Conservation (phyloP, 306 rosid genomes). For the Ammopiptanthus mongolicus region DNA sequence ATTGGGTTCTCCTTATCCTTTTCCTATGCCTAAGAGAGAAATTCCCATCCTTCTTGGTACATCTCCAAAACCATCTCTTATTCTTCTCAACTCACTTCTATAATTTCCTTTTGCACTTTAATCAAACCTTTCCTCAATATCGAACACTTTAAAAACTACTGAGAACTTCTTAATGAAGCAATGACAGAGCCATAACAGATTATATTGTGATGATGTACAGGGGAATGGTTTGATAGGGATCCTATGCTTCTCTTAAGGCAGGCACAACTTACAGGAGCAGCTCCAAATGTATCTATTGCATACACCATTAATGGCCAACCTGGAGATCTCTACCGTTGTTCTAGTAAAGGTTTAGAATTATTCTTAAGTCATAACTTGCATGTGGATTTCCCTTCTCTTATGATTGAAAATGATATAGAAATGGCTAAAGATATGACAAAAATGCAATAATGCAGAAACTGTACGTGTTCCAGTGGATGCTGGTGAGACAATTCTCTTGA, state of each 20-base stretch:
- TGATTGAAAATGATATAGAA: neutral
- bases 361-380: neutral
- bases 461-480: constrained; percentile 44
- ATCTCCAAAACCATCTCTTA: neutral
- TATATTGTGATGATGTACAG: constrained; percentile 41
- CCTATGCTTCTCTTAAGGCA: constrained; percentile 58
- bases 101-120: neutral
- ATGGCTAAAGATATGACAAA: neutral
- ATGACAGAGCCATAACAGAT: constrained; percentile 7
- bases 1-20: constrained; percentile 72
- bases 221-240: constrained; percentile 86
- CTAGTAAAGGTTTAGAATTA: constrained; percentile 52
- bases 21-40: constrained; percentile 65
- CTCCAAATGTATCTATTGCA: constrained; percentile 73
- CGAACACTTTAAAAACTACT: neutral
- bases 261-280: constrained; percentile 73
- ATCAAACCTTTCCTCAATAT: neutral
- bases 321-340: constrained; percentile 80
- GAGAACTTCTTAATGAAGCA: neutral
- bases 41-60: constrained; percentile 72
- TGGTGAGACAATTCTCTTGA: constrained; percentile 64
- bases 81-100: neutral
- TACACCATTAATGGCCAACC: constrained; percentile 89
- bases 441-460: constrained; percentile 55
- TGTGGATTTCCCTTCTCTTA: neutral